These are phyloP conservation scores for Rhizopogon rudus DNA, from an alignment of 768 basidiomycete species.

Conservation along the genomic window DNA sequence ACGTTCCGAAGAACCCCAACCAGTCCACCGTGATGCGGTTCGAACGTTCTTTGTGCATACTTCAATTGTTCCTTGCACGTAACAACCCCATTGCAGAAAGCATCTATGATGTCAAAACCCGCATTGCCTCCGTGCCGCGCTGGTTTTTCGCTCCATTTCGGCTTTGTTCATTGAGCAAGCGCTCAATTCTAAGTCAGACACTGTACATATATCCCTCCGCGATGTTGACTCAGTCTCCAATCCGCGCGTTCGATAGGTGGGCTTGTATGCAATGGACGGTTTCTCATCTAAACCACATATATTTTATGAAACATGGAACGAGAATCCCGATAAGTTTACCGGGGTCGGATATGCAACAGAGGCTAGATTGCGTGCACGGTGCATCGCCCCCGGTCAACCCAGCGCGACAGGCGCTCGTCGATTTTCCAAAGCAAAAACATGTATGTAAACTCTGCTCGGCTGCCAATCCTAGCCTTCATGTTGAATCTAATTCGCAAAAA, in stretches of 20 bases:
- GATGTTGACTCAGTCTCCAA: not conserved
- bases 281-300: not conserved
- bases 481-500: not conserved
- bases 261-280: not conserved
- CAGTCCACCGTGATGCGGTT: too few relatives aligned
- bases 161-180: not conserved
- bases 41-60: too few relatives aligned
- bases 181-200: not conserved
- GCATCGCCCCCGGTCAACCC: too few relatives aligned
- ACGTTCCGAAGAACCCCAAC: too few relatives aligned
- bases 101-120: too few relatives aligned
- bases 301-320: not conserved
- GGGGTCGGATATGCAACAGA: not conserved
- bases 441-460: conserved; percentile 1
- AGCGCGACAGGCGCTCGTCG: not conserved
- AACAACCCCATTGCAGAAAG: too few relatives aligned
- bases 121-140: conserved; percentile 1
- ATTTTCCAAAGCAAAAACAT: not conserved
- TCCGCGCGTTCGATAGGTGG: not conserved
- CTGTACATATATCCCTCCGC: not conserved
- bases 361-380: not conserved
- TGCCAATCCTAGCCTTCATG: not conserved
- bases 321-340: not conserved
- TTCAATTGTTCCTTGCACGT: too few relatives aligned
- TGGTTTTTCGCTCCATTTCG: not conserved